These are phyloP conservation scores for Luffa aegyptiaca DNA, from an alignment of 306 rosid genomes.

Conservation along the genomic window DNA sequence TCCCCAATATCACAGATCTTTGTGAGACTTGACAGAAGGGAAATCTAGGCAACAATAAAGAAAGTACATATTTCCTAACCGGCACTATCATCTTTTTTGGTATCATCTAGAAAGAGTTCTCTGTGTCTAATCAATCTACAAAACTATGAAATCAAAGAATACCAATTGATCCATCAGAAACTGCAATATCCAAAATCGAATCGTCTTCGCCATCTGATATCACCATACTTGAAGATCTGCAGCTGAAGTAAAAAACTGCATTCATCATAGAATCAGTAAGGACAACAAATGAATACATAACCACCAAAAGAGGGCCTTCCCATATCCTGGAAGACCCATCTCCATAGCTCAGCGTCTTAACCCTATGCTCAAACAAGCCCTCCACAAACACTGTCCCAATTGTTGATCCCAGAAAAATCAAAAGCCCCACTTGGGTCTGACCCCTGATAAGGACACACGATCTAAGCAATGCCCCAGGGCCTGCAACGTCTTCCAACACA, in stretches of 20 bases:
- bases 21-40: background rate
- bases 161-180: slow-evolving; percentile 40
- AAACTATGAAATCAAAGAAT: slow-evolving; percentile 33
- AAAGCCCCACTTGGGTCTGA: slow-evolving; percentile 83
- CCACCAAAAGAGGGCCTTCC: slow-evolving; percentile 98
- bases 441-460: slow-evolving; percentile 67
- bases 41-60: background rate
- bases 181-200: slow-evolving; percentile 44
- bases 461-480: slow-evolving; percentile 77
- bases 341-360: slow-evolving; percentile 89
- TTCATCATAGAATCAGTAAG: slow-evolving; percentile 89
- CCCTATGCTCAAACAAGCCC: slow-evolving; percentile 90
- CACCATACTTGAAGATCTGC: slow-evolving; percentile 40
- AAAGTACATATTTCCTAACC: background rate
- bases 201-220: slow-evolving; percentile 25
- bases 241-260: slow-evolving; percentile 72
- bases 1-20: background rate
- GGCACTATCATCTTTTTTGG: background rate
- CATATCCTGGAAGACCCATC: slow-evolving; percentile 91
- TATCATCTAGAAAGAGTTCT: background rate
- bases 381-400: slow-evolving; percentile 87
- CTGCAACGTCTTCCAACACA: slow-evolving; percentile 83
- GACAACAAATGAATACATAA: slow-evolving; percentile 81
- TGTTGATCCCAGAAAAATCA: slow-evolving; percentile 76
- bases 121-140: background rate